A percentile compares a stretch with the other conserved stretches of the same genome.
These are phyloP conservation scores for Pestalotiopsis sp. DNA, from an alignment of 2,329 filamentous ascomycete species.

Conservation along the genomic window DNA sequence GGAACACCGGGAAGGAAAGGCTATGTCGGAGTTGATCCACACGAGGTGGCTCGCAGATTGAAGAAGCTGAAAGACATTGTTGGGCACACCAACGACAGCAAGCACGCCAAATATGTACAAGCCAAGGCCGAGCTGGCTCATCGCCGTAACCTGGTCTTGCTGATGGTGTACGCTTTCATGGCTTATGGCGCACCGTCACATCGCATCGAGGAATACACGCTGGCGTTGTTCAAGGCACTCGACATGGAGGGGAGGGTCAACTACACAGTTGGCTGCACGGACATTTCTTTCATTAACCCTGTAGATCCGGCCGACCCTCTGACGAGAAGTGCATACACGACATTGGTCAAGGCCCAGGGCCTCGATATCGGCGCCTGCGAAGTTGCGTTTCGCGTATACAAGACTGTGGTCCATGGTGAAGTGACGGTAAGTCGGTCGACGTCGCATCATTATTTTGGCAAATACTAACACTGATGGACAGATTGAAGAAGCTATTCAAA, in stretches of 20 bases:
- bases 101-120: constrained; percentile 14
- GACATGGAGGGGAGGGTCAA: constrained; percentile 19
- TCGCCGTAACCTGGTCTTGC: constrained; percentile 15
- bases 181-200: constrained; percentile 15
- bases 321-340: constrained; percentile 17
- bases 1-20: constrained; percentile 10
- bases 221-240: constrained; percentile 15
- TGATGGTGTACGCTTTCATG: constrained; percentile 18
- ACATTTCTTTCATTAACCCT: constrained; percentile 16
- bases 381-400: constrained; percentile 17
- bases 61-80: constrained; percentile 13
- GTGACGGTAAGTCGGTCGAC: constrained; percentile 4
- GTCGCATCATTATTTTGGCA: too few species aligned
- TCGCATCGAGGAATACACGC: constrained; percentile 18
- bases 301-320: constrained; percentile 13
- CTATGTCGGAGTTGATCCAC: constrained; percentile 14
- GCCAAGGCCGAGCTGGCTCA: constrained; percentile 16
- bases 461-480: not conserved
- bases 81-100: constrained; percentile 9
- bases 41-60: constrained; percentile 13
- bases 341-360: constrained; percentile 17
- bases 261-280: constrained; percentile 19
- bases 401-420: constrained; percentile 15
- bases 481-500: constrained; percentile 15
- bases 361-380: constrained; percentile 20